Evolutionary conservation across 2,329 filamentous ascomycete species (phyloP), one percentile per base, ranked within the genome.

Genomic region (Scedosporium boydii): DNA sequence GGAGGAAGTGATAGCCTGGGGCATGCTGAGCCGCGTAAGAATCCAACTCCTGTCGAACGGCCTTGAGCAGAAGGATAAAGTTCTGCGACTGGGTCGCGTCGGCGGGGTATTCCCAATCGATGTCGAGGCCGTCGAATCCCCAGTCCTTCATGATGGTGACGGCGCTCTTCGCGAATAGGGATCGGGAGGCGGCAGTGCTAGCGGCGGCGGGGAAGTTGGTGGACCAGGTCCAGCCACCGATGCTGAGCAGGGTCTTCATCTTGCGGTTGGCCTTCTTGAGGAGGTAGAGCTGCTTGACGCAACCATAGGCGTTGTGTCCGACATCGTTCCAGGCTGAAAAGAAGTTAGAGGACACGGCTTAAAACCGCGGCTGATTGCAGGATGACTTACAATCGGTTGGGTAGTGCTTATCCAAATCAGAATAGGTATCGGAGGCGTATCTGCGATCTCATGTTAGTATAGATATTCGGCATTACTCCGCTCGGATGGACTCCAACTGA

Each of bases 221-320:
- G 1, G 89, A 91, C 74, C 90, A 95, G 0, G 89, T 92, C 89
- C 89, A 96, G 34, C 92, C 91, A 58, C 92, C 92, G 66, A 96
- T 91, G 58, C 85, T 90, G 3, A 96, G 81, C 23, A 96, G 78
- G 1, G 88, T 80, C 71, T 96, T 96, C 61, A 96, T 73, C 57
- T 90, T 83, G 16, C 91, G 86, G 72, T 96, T 87, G 63, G 80
- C 74, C 72, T 93, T 87, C 76, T 96, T 96, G 53, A 91, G 78
- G 6, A 90, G 76, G 71, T 84, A 91, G 1, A 96, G 78, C 69
- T 96, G 90, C 76, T 95, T 95, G 61, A 91, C 73, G 70, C 87
- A 89, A 46, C 92, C 92, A 67, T 93, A 95, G 57, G 88, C 84
- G 70, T 96, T 95, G 65, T 79, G 87, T 5, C 88, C 81, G 0